Evolutionary conservation across 208 protist genomes (phyloP), one percentile per base, ranked within the genome.

Genomic region (Crithidia acanthocephali): DNA sequence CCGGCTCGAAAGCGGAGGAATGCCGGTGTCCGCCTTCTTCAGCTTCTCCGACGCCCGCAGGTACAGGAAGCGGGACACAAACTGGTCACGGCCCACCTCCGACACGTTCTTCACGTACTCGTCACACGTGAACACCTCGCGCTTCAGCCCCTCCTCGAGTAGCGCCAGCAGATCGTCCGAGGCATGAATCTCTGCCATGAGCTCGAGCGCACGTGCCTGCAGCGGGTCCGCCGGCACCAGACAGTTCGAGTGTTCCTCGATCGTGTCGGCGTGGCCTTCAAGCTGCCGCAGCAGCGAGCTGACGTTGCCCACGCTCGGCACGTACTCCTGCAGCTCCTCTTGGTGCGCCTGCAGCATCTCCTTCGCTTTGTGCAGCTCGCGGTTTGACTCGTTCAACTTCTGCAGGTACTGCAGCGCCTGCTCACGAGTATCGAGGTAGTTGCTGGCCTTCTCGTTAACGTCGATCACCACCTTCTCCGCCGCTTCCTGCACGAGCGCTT

Each of bases 71-170:
- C 85, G 82, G 1, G 81, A 80, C 28, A 89, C 76, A 68, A 96
- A 96, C 72, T 93, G 83, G n/a, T 87, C 68, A 9, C 91, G 79
- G 5, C 85, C 87, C 23, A 90, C 77, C 64, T 93, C 85, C 2
- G 85, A 89, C 23, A 96, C 85, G 27, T 72, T 72, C 66, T 89
- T 86, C 6, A 96, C 82, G 65, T 93, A 96, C 57, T 93, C 88
- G 33, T 96, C 88, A 55, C 83, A 90, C 27, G 79, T 81, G 10
- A 96, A 50, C 35, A 87, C 60, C 50, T 90, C 88, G 0, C 59
- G 44, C 62, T 83, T 79, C 3, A 96, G 81, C 3, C 79, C 79
- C 22, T 88, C 76, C 56, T 96, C 87, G 6, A 94, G 76, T 28
- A 96, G 72, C 25, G 76, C 47, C 16, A 94, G 67, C 10, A 74